phyloP scores from a whole-genome alignment of 352 stramenopile genomes.

The Phytophthora ramorum region DNA sequence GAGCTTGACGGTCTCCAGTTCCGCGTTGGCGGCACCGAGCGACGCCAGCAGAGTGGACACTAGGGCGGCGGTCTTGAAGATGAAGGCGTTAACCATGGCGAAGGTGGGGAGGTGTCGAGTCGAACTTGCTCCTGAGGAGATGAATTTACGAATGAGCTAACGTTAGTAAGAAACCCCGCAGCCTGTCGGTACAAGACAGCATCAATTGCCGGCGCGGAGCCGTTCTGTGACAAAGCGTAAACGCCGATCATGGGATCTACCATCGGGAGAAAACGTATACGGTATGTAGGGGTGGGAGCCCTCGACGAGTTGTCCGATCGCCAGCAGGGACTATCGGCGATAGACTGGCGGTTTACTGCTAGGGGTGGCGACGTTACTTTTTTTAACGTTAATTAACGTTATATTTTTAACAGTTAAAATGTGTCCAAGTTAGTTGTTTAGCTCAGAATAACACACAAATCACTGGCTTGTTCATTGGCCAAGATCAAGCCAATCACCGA shows the following conservation, averaged over 20 bases:
- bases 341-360: constrained; percentile 8
- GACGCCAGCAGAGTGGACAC: constrained; percentile 24
- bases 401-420: too few species aligned
- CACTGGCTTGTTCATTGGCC: too few species aligned
- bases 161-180: background rate
- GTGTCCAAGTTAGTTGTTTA: too few species aligned
- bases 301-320: constrained; percentile 24
- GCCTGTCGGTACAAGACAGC: background rate
- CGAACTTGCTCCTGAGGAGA: constrained; percentile 21
- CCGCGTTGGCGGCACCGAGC: constrained; percentile 23
- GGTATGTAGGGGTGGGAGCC: constrained; percentile 7
- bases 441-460: too few species aligned
- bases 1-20: constrained; percentile 57
- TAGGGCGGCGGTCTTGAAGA: constrained; percentile 24
- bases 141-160: constrained; percentile 29
- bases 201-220: background rate
- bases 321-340: constrained; percentile 6
- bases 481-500: too few species aligned
- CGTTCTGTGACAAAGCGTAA: constrained; percentile 22
- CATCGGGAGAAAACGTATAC: constrained; percentile 18
- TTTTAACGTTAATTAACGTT: too few species aligned
- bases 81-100: constrained; percentile 26
- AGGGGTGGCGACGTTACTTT: too few species aligned
- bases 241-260: constrained; percentile 28
- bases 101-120: background rate